Conservation (phyloP, 768 basidiomycete species). For the Suillus spraguei region DNA sequence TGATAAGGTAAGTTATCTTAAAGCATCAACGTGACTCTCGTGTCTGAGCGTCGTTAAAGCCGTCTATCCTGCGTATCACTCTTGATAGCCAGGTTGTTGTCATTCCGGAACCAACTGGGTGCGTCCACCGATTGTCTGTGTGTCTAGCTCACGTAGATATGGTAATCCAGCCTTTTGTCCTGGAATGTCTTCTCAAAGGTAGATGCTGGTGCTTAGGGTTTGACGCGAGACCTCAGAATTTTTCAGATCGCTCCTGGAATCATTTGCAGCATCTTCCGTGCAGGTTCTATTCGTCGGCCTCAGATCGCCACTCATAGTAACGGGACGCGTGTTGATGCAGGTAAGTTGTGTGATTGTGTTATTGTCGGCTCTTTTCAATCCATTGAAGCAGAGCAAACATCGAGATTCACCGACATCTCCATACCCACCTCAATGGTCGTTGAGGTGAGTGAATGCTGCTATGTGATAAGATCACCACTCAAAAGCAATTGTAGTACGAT, state of each 20-base stretch:
- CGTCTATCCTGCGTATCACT: not conserved
- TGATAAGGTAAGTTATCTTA: constrained; percentile 37
- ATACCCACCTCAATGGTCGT: constrained; percentile 22
- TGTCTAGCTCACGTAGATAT: constrained; percentile 9
- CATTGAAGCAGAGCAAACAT: constrained; percentile 5
- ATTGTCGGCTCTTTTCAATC: not conserved
- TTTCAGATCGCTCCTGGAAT: constrained; percentile 46
- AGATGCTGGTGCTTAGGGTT: not conserved
- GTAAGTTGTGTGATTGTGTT: not conserved
- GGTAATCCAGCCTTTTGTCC: constrained; percentile 32
- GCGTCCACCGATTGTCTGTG: not conserved
- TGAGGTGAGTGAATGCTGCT: constrained; percentile 18
- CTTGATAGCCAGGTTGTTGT: constrained; percentile 15
- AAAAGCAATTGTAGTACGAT: constrained; percentile 1
- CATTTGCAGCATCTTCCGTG: constrained; percentile 46
- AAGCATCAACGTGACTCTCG: no score
- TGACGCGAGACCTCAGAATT: constrained; percentile 18
- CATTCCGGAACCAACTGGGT: constrained; percentile 25
- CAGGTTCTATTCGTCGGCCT: constrained; percentile 37
- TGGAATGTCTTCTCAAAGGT: constrained; percentile 28
- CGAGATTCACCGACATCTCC: constrained; percentile 12
- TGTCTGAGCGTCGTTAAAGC: constrained; percentile 16
- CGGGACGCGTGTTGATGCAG: constrained; percentile 8
- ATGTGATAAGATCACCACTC: not conserved
- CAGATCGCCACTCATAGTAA: constrained; percentile 14